Base-by-base conservation (phyloP, 1,139 yeast genomes). In the Taphrina communis region DNA sequence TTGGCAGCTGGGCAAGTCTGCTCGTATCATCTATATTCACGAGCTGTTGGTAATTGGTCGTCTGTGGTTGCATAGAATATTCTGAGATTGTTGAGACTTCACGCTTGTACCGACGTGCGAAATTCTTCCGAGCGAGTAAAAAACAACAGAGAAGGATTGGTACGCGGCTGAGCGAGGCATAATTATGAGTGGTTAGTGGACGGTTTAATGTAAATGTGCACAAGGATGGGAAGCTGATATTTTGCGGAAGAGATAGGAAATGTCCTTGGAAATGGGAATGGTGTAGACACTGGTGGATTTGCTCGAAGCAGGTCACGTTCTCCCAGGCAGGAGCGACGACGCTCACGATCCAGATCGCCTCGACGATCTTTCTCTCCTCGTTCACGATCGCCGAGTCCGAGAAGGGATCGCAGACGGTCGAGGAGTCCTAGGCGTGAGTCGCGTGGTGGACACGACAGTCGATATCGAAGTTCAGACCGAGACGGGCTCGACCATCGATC, bases 291-390 rank as follows among this genome's bases (percentile, higher is more conserved):
- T 60, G 57, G 41, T 25, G 48, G 53, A 25, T n/a, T 44, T 50
- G n/a, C 53, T 50, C 53, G 53, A 25, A 46, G 53, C 50, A 17
- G 56, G 21, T 50, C 65, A 39, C 19, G 65, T 35, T 60, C 65
- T 7, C 65, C 65, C 7, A 50, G 38, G 25, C 56, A 17, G n/a
- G 56, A 50, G 48, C 57, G 65, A 50, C 44, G 48, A 2, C 65
- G 58, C 9, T 58, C 68, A 6, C 68, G 68, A 21, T 48, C 65
- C 38, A 46, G 65, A n/a, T 65, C 68, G 14, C 68, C 63, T 17
- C 39, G 65, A 36, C 50, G 68, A 9, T 59, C 63, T 7, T 56
- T 50, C 46, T 58, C 61, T 21, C 61, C 68, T 14, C 57, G 68
- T 12, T 57, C 68, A 17, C 41, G 65, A 12, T 65, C 68, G 6